Evolutionary conservation across 257 asterid genomes (phyloP), one percentile per base, ranked within the genome.

Genomic region (Rhazya stricta): DNA sequence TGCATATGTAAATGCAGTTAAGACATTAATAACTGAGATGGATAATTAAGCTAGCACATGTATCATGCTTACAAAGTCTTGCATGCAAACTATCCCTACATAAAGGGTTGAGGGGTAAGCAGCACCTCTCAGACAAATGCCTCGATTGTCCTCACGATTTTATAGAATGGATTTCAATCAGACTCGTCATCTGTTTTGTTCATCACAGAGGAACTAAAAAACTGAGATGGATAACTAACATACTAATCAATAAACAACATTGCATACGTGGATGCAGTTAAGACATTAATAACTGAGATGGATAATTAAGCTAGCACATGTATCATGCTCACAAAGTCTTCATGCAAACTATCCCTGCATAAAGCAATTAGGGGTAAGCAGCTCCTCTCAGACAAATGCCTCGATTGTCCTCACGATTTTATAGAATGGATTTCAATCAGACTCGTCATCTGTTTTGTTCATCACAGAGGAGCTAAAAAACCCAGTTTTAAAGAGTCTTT

Each of bases 361-460:
- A 19, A 51, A 51, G 15, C 8, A 13, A 30, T 32, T 2, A 30
- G 7, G 25, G 5, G 27, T 34, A 63, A 19, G 9, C 2, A 37
- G 54, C 39, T 61, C 72, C 76, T 61, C 80, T 77, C 80, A 77
- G 80, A 71, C 80, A 77, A 77, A 75, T 75, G 74, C 79, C 79
- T 75, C 74, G 25, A 50, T 67, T 75, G 79, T 75, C 79, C 74
- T 53, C 79, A 67, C 3, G 0, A 15, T 37, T 19, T 51, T 45
- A 36, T 15, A 50, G 79, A 75, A 75, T 75, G 74, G 79, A 75
- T 71, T 77, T 77, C 80, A 77, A 57, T 69, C 76, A 54, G 76
- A 71, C 76, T 77, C 72, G 76, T 77, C 80, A 77, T 77, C 80
- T 70, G 63, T 45, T 63, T 76, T 71, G 72, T 58, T 37, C 80